phyloP scores from a whole-genome alignment of 2,329 filamentous ascomycete genomes.

The Trichophyton equinum region DNA sequence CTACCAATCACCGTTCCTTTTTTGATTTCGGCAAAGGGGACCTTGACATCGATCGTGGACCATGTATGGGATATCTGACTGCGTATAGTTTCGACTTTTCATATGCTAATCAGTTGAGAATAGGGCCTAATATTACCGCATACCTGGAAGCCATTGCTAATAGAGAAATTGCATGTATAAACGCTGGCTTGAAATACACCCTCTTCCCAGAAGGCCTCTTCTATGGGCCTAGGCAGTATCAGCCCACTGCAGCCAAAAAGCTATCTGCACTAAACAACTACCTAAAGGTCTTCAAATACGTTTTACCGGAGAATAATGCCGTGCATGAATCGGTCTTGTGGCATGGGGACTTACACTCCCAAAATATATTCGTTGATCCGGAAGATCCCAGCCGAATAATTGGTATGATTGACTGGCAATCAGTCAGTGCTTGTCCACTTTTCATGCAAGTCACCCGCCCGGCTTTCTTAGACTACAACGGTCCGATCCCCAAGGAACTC shows the following conservation, averaged over 20 bases:
- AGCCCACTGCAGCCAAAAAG: constrained; percentile 20
- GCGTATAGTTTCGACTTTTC: too few species aligned
- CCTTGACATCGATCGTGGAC: constrained; percentile 16
- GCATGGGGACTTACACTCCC: constrained; percentile 30
- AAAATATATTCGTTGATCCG: constrained; percentile 30
- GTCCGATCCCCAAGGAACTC: constrained; percentile 14
- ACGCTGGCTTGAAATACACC: constrained; percentile 10
- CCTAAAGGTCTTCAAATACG: constrained; percentile 20
- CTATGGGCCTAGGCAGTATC: constrained; percentile 20
- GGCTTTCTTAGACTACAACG: constrained; percentile 17
- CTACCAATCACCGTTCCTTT: constrained; percentile 15
- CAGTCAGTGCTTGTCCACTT: constrained; percentile 19
- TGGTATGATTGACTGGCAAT: constrained; percentile 9
- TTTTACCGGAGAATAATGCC: constrained; percentile 20
- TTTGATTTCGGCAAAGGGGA: constrained; percentile 16
- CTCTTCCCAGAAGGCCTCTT: constrained; percentile 16
- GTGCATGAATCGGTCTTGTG: constrained; percentile 23
- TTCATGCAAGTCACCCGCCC: constrained; percentile 16
- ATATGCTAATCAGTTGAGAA: too few species aligned
- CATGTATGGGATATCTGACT: constrained; percentile 12
- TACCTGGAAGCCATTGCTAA: constrained; percentile 18
- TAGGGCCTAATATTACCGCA: too few species aligned
- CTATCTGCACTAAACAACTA: constrained; percentile 23
- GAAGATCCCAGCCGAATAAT: constrained; percentile 11
- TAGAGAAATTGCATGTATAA: constrained; percentile 26